A percentile compares a stretch with the other conserved stretches of the same genome.
phyloP scores from a whole-genome alignment of 2,329 filamentous ascomycete species.

The Camillea tinctor region DNA sequence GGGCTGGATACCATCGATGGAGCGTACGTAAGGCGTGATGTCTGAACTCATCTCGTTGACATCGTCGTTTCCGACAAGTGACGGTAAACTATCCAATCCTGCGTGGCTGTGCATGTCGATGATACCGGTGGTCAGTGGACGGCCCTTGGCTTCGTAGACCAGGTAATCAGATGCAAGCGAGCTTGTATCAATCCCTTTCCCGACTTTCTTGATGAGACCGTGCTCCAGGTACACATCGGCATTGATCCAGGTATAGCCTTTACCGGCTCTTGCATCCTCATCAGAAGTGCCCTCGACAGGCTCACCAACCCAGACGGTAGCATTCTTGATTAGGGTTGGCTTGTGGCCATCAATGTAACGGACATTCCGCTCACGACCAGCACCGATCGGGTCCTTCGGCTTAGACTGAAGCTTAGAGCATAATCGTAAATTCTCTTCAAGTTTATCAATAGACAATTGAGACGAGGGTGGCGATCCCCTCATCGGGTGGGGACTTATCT shows the following conservation, averaged over 20 bases:
- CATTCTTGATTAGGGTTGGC: conserved; percentile 64
- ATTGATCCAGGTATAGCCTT: conserved; percentile 58
- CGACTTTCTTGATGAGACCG: conserved; percentile 59
- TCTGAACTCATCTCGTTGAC: conserved; percentile 63
- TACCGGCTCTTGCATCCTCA: conserved; percentile 55
- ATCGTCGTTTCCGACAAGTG: conserved; percentile 54
- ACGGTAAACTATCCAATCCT: conserved; percentile 58
- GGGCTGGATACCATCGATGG: conserved; percentile 63
- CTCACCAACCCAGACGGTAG: conserved; percentile 66
- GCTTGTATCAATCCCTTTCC: conserved; percentile 26
- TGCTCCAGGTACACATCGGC: conserved; percentile 61
- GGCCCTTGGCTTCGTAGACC: conserved; percentile 58
- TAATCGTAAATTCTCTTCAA: conserved; percentile 53
- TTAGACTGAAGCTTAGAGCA: conserved; percentile 55
- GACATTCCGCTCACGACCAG: conserved; percentile 58
- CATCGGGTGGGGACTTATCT: conserved; percentile 29
- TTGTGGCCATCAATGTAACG: conserved; percentile 58
- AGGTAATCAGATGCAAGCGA: conserved; percentile 47
- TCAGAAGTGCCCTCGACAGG: conserved; percentile 49
- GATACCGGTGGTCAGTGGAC: conserved; percentile 63
- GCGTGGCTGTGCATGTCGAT: conserved; percentile 73
- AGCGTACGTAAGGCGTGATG: conserved; percentile 66
- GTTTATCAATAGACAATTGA: conserved; percentile 48
- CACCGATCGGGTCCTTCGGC: conserved; percentile 55
- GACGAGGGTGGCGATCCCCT: conserved; percentile 12